These are phyloP conservation scores for Diaporthe caulivora DNA, from an alignment of 2,329 filamentous ascomycete species.

Conservation along the genomic window DNA sequence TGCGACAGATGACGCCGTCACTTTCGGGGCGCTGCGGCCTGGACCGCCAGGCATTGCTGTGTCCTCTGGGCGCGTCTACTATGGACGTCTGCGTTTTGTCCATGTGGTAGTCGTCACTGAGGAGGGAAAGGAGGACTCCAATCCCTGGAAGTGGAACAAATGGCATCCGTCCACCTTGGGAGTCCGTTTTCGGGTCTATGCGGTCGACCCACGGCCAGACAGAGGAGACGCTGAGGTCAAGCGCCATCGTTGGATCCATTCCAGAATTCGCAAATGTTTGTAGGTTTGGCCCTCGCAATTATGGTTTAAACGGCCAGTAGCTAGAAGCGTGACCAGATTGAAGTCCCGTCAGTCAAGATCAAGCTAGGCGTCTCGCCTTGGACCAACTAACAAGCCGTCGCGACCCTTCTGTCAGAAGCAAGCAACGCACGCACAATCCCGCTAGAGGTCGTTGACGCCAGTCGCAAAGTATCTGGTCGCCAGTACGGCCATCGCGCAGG, in stretches of 20 bases:
- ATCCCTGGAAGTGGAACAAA: not conserved
- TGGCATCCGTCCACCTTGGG: not conserved
- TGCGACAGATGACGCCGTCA: conserved; percentile 27
- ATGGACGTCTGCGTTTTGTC: not conserved
- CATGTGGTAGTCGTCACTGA: not conserved
- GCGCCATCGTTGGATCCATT: not conserved
- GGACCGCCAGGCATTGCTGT: conserved; percentile 8
- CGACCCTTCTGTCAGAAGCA: conserved; percentile 3
- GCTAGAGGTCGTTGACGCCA: conserved; percentile 17
- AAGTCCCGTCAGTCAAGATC: not conserved
- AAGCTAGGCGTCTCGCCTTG: not conserved
- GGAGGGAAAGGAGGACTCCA: conserved; percentile 3
- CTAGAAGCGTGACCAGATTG: not conserved
- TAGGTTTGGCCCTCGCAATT: not conserved
- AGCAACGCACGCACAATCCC: not conserved
- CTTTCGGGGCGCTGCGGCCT: not conserved
- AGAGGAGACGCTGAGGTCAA: not conserved
- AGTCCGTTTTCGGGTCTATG: not conserved
- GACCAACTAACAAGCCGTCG: not conserved
- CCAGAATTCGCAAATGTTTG: not conserved
- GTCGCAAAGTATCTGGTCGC: conserved; percentile 14
- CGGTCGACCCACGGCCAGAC: not conserved
- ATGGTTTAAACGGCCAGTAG: conserved; percentile 9
- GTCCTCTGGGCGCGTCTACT: not conserved
- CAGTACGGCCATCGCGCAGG: not conserved